A percentile compares a stretch with the other conserved stretches of the same genome.
These are phyloP conservation scores for Rhodotorula sp. DNA, from an alignment of 1,284 basidiomycete species.

Conservation along the genomic window DNA sequence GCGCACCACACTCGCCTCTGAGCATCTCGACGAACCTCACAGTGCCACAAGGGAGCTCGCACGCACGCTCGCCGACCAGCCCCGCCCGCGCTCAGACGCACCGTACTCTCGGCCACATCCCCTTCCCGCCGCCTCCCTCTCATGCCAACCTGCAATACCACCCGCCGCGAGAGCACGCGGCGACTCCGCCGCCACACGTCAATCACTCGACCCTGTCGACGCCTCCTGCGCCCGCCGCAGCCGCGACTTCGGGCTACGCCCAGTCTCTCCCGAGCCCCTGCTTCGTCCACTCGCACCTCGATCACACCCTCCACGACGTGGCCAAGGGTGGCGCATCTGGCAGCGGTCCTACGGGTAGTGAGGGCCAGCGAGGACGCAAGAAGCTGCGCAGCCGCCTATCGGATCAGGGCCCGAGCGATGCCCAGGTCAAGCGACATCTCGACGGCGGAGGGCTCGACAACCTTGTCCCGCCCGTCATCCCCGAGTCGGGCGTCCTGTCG, in stretches of 20 bases:
- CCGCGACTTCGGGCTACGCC: conserved; percentile 16
- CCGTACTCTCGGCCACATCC: background rate
- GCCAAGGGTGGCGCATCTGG: conserved; percentile 49
- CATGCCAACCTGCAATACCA: background rate
- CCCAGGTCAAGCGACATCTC: background rate
- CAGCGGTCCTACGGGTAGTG: background rate
- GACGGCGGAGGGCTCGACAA: conserved; percentile 22
- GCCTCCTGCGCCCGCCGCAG: conserved; percentile 1
- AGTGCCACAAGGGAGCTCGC: background rate
- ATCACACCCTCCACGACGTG: conserved; percentile 73
- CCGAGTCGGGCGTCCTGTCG: background rate
- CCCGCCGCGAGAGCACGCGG: background rate
- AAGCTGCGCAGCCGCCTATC: conserved; percentile 19
- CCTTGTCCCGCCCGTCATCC: background rate
- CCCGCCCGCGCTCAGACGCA: conserved; percentile 2
- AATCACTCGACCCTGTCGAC: conserved; percentile 18
- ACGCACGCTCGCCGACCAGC: background rate
- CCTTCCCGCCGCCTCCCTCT: background rate
- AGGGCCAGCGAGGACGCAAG: background rate
- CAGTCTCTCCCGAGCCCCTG: conserved; percentile 53
- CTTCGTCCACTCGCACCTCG: conserved; percentile 80
- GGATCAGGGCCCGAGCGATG: background rate
- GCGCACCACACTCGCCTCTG: background rate
- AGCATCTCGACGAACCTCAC: background rate
- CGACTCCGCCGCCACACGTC: conserved; percentile 20